Evolutionary conservation across 805 yeast species (phyloP).

Genomic region (Barnettozyma sp.): DNA sequence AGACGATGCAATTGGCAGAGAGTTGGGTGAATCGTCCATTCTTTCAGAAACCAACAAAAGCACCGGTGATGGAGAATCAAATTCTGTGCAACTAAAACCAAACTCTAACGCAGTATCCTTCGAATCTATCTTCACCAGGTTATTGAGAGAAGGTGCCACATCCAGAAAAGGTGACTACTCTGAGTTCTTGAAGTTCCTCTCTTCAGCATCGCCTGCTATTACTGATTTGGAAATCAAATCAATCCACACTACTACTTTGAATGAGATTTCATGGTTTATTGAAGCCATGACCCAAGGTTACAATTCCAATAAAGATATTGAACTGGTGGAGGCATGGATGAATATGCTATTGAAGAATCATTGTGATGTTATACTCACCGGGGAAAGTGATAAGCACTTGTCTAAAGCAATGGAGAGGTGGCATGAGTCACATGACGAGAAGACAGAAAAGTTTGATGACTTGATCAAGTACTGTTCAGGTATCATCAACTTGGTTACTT

Average conservation of each 20-base stretch:
- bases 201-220: conserved; percentile 62
- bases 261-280: conserved; percentile 60
- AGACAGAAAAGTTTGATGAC: conserved; percentile 50
- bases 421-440: conserved; percentile 35
- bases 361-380: conserved; percentile 58
- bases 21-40: conserved; percentile 27
- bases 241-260: conserved; percentile 49
- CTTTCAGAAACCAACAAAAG: conserved; percentile 6
- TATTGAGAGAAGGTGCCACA: conserved; percentile 47
- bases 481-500: conserved; percentile 53
- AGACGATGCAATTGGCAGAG: conserved; percentile 49
- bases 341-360: conserved; percentile 68
- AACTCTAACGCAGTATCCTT: conserved; percentile 36
- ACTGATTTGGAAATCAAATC: conserved; percentile 87
- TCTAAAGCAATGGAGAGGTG: conserved; percentile 42
- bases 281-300: conserved; percentile 61
- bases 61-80: conserved; percentile 1
- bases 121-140: conserved; percentile 67
- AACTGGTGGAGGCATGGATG: conserved; percentile 76
- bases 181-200: conserved; percentile 48
- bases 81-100: conserved; percentile 22
- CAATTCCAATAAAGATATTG: conserved; percentile 52
- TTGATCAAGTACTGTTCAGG: conserved; percentile 77
- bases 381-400: conserved; percentile 35
- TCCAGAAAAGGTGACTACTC: conserved; percentile 32